phyloP scores from a whole-genome alignment of 805 yeast genomes.

The Wickerhamomyces chaumierensis region DNA sequence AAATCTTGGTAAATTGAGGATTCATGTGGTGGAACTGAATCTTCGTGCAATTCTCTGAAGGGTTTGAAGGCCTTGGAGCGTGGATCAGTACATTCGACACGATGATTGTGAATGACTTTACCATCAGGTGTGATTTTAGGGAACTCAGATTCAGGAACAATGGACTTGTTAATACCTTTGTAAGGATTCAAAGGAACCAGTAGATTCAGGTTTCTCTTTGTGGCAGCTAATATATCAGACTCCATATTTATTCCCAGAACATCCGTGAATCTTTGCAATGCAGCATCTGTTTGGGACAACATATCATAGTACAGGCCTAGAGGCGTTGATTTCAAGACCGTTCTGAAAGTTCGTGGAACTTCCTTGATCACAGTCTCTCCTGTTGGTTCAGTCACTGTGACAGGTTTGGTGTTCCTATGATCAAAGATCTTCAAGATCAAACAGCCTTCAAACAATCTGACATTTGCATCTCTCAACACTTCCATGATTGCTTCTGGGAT shows the following conservation, averaged over 20 bases:
- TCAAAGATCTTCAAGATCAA: conserved; percentile 79
- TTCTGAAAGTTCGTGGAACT: conserved; percentile 60
- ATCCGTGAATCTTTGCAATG: conserved; percentile 60
- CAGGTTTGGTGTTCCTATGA: conserved; percentile 41
- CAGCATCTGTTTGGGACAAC: conserved; percentile 72
- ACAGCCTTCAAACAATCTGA: conserved; percentile 83
- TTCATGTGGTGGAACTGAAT: conserved; percentile 45
- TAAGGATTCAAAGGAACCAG: conserved; percentile 67
- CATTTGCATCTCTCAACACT: conserved; percentile 76
- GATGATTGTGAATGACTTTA: conserved; percentile 23
- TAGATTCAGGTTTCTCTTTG: conserved; percentile 68
- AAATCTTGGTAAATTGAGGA: conserved; percentile 82
- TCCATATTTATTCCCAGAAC: conserved; percentile 72
- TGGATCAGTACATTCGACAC: conserved; percentile 27
- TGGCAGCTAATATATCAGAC: conserved; percentile 70
- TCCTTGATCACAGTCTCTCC: conserved; percentile 4
- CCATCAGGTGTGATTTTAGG: conserved; percentile 29
- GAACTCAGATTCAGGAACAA: conserved; percentile 34
- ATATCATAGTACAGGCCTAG: conserved; percentile 76
- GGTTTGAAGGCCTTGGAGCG: conserved; percentile 30
- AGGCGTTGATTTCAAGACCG: conserved; percentile 72
- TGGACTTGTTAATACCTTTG: conserved; percentile 25
- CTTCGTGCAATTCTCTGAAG: conserved; percentile 49
- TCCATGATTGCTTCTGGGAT: conserved; percentile 88
- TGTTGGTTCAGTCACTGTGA: conserved; percentile 7